phyloP scores from a whole-genome alignment of 495 filamentous ascomycete genomes.

The Neurospora intermedia region DNA sequence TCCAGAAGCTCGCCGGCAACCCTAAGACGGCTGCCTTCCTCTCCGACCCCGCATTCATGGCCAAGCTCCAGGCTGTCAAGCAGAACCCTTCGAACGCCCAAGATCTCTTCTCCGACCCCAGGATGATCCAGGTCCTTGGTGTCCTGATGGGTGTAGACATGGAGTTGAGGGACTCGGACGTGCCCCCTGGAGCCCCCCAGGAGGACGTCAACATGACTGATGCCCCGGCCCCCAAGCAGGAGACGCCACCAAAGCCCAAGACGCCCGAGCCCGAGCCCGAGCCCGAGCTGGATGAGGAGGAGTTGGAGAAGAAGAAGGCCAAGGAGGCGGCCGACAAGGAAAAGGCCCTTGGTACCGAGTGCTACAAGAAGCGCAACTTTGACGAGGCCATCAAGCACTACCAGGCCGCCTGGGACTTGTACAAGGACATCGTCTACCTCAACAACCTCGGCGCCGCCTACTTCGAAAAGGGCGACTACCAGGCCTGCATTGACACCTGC shows the following conservation, averaged over 20 bases:
- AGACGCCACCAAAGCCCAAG: conserved; percentile 38
- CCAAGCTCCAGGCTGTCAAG: conserved; percentile 69
- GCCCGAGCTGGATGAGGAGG: conserved; percentile 68
- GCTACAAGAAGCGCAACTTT: conserved; percentile 96
- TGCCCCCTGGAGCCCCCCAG: conserved; percentile 36
- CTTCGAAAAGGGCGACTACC: conserved; percentile 90
- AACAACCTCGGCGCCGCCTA: conserved; percentile 93
- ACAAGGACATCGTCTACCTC: conserved; percentile 95
- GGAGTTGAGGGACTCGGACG: conserved; percentile 56
- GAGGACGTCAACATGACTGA: conserved; percentile 79
- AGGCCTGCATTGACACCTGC: conserved; percentile 76
- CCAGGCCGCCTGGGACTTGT: conserved; percentile 81
- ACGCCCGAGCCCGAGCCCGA: conserved; percentile 49
- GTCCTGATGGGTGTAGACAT: conserved; percentile 92
- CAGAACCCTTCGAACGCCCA: conserved; percentile 72
- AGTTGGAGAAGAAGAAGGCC: conserved; percentile 69
- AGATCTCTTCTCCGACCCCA: conserved; percentile 72
- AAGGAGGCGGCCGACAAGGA: conserved; percentile 89
- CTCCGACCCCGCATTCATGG: conserved; percentile 81
- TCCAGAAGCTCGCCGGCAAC: conserved; percentile 84
- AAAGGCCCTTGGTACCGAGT: conserved; percentile 87
- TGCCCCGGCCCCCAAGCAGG: conserved; percentile 29
- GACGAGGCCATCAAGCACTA: conserved; percentile 94
- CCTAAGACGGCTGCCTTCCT: conserved; percentile 84
- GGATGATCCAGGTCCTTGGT: conserved; percentile 89